Base-by-base conservation (phyloP, 169 alveolate species). In the Plasmodium vivax region DNA sequence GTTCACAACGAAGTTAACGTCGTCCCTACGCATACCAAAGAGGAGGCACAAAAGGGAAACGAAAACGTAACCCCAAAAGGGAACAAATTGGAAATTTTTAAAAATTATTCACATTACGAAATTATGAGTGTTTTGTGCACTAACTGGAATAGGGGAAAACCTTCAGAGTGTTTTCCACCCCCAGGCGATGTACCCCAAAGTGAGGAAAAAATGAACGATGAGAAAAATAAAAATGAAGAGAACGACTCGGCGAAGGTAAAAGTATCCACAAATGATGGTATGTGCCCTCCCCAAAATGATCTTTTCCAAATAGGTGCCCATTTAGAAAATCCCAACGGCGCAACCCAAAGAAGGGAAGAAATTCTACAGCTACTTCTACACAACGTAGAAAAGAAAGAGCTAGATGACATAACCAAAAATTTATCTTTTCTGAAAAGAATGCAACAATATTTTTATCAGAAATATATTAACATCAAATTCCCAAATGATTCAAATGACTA, bases 371-470 rank as follows among this genome's bases (percentile, higher is more conserved):
- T 41, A 84, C 72, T 68, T 84, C 2, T 23, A 6, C 4, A 71
- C 43, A 84, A 71, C 36, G 0, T 82, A 45, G 36, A 34, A 27
- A 41, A 30, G 10, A 41, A 84, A 12, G 41, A 34, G n/a, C 27
- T 68, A 84, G 47, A 51, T 34, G 62, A 47, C 45, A 85, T 85
- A 27, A 43, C 34, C 51, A 85, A 85, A 85, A 85, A 85, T 85
- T n/a, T 85, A 54, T 47, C 80, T 34, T 85, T 85, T 41, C 19
- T 85, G 30, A 85, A 85, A 85, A 85, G 82, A 75, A 85, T 85
- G 77, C 93, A 85, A 85, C 68, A 85, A 85, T 85, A 85, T 75
- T 85, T 85, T 56, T 85, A 74, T 43, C 45, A 73, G 80, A 85
- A 85, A 56, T 85, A 85, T 85, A 85, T 85, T 85, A 32, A 85